phyloP scores from a whole-genome alignment of 495 filamentous ascomycete genomes.

The Neurospora africana region DNA sequence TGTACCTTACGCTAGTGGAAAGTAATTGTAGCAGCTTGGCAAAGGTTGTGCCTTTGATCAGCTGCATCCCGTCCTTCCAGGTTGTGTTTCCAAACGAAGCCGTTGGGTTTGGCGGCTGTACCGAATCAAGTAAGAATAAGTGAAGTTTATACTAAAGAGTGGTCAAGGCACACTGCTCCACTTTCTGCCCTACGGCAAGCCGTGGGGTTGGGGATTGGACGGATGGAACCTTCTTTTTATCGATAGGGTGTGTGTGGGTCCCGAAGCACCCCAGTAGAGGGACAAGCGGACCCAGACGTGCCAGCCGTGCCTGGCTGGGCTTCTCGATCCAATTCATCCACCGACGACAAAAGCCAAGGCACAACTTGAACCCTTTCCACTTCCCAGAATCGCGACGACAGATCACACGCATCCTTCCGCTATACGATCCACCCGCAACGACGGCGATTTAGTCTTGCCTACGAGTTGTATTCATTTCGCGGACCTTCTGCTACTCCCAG shows the following conservation, averaged over 20 bases:
- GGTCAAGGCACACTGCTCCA: not conserved
- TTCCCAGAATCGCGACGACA: not conserved
- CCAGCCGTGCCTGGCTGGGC: not conserved
- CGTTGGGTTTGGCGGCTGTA: not conserved
- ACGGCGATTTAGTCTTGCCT: not conserved
- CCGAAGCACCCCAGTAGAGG: not conserved
- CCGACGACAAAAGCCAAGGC: not conserved
- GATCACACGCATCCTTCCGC: not conserved
- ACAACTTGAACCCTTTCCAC: not conserved
- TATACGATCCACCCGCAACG: not conserved
- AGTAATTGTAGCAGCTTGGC: not conserved
- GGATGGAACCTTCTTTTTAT: not conserved
- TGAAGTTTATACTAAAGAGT: not conserved
- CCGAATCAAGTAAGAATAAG: not conserved
- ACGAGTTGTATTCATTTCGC: not conserved
- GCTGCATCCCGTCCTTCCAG: not conserved
- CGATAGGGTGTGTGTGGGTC: not conserved
- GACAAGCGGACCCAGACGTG: not conserved
- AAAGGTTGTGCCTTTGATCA: not conserved
- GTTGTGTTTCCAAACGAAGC: not conserved
- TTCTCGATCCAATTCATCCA: not conserved
- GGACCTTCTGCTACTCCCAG: not conserved
- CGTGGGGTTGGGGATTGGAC: not conserved
- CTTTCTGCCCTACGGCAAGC: not conserved
- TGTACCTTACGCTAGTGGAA: not conserved